Conservation (phyloP, 169 alveolate species). For the Besnoitia besnoiti region DNA sequence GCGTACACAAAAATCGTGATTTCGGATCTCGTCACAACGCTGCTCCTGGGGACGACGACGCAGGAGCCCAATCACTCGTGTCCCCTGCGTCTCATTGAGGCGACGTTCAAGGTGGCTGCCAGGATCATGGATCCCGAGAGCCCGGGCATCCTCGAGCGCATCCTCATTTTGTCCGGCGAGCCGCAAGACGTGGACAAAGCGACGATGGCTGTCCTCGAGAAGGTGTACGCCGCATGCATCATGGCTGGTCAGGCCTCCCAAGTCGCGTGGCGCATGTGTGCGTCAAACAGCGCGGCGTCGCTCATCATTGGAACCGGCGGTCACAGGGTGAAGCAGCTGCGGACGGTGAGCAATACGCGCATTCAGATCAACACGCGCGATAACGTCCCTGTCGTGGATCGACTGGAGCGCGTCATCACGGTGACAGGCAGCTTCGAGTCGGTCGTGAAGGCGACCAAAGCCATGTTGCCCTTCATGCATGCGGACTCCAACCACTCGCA, state of each 20-base stretch:
- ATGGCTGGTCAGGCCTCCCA: conserved; percentile 61
- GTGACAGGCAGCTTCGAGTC: conserved; percentile 45
- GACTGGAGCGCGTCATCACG: conserved; percentile 43
- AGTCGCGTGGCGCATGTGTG: conserved; percentile 64
- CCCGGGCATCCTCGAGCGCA: conserved; percentile 53
- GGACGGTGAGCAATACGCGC: conserved; percentile 48
- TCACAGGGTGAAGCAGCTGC: conserved; percentile 54
- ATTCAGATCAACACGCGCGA: conserved; percentile 56
- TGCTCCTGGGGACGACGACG: conserved; percentile 57
- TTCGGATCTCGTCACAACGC: conserved; percentile 57
- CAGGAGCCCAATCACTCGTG: conserved; percentile 21
- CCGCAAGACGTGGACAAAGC: conserved; percentile 53
- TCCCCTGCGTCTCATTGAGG: conserved; percentile 13
- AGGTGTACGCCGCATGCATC: conserved; percentile 61
- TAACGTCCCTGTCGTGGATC: conserved; percentile 50
- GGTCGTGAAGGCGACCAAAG: conserved; percentile 43
- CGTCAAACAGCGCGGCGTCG: conserved; percentile 52
- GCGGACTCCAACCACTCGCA: conserved; percentile 60
- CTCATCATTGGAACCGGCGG: conserved; percentile 62
- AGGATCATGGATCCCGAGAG: conserved; percentile 55
- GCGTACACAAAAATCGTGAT: conserved; percentile 58
- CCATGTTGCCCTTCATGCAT: conserved; percentile 64
- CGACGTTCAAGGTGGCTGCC: conserved; percentile 35
- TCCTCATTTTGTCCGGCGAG: conserved; percentile 46
- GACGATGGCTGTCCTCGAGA: conserved; percentile 55